Evolutionary conservation across 441 rosid genomes (phyloP).

Genomic region (Syzygium syzygioides): DNA sequence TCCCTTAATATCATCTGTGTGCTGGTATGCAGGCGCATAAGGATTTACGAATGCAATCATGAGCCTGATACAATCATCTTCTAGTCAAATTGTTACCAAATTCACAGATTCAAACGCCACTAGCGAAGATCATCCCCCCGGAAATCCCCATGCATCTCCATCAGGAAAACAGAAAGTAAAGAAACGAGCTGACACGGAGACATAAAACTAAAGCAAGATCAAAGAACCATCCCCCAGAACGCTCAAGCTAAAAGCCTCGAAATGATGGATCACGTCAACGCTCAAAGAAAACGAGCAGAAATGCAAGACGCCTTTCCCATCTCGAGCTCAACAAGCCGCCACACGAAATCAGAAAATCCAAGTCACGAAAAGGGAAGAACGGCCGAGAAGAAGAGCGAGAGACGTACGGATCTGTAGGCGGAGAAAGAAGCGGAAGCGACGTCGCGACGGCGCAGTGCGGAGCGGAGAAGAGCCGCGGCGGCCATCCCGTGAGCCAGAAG

Average conservation of each 20-base stretch:
- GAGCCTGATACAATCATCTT: background rate
- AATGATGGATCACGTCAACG: background rate
- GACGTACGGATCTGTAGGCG: conserved; percentile 54
- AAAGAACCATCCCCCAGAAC: background rate
- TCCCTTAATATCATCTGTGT: background rate
- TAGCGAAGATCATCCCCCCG: background rate
- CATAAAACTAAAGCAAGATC: background rate
- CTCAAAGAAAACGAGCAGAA: background rate
- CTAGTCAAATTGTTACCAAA: background rate
- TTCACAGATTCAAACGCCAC: background rate
- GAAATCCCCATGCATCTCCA: background rate
- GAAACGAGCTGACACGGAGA: background rate
- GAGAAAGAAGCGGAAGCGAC: conserved; percentile 49
- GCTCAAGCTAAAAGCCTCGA: background rate
- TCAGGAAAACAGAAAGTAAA: background rate
- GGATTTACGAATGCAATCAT: background rate
- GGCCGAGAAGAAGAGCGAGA: background rate
- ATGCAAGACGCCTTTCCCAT: background rate
- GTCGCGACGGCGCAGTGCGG: conserved; percentile 61
- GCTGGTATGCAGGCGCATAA: background rate
- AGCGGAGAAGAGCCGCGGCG: conserved; percentile 59
- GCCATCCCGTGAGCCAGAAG: conserved; percentile 36
- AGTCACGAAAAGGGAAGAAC: too few species aligned
- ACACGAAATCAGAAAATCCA: too few species aligned
- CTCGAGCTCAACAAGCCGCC: background rate